Conservation (phyloP, 2,329 filamentous ascomycete genomes). For the Colletotrichum australisinense region DNA sequence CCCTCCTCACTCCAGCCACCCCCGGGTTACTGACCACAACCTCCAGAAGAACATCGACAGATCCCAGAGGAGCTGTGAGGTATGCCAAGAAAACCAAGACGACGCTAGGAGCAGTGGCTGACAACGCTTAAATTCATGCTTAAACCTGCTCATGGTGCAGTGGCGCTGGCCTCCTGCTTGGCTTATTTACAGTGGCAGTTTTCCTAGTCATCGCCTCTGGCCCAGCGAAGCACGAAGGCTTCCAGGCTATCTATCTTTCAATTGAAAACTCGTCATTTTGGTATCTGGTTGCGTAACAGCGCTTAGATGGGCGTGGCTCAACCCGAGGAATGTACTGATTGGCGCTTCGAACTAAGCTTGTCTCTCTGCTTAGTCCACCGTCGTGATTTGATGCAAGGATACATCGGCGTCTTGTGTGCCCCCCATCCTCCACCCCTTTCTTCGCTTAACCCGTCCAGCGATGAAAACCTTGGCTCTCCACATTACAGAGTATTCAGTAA, state of each 20-base stretch:
- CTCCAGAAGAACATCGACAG: conserved; percentile 7
- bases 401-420: neutral
- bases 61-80: conserved; percentile 37
- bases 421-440: neutral
- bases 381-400: conserved; percentile 13
- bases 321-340: neutral
- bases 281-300: too few species aligned
- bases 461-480: neutral
- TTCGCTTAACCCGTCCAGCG: neutral
- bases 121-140: conserved; percentile 64
- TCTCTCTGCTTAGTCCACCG: conserved; percentile 1
- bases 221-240: neutral
- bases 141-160: conserved; percentile 47
- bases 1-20: neutral
- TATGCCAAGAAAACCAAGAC: conserved; percentile 50
- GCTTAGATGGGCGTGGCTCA: neutral
- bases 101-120: conserved; percentile 47
- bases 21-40: conserved; percentile 14
- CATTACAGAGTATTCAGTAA: neutral
- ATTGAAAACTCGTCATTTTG: neutral
- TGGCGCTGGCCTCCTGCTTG: conserved; percentile 19
- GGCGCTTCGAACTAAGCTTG: conserved; percentile 23
- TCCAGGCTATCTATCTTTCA: neutral
- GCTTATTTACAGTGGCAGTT: neutral
- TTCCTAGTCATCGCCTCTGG: neutral